Evolutionary conservation across 441 rosid species (phyloP), one percentile per base, ranked within the genome.

Genomic region (Gossypium aridum): DNA sequence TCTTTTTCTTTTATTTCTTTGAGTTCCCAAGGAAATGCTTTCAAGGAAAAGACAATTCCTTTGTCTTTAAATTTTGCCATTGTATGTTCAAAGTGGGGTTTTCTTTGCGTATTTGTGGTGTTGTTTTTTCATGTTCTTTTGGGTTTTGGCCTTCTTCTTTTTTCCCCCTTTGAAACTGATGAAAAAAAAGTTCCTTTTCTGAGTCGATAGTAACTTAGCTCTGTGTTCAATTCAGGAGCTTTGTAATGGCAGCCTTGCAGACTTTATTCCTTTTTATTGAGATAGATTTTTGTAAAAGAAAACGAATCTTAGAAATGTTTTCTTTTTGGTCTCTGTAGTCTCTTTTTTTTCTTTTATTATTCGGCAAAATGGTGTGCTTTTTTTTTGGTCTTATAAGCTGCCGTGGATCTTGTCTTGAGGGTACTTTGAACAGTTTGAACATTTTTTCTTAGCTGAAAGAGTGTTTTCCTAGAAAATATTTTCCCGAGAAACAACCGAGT

Each of bases 281-380:
- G 39, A 3, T 31, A 19, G 20, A 49, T 23, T 55, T n/a, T 13
- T 67, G 14, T 12, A 49, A 16, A 76, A 72, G 70, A 45, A 70
- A 68, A 20, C 69, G 87, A 83, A 87, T 83, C 87, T 77, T 61
- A 45, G 28, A 76, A 78, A 66, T 75, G 16, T 54, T 59, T 70
- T 47, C 69, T 31, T 66, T 71, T 71, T 66, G 60, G 20, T 51
- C 10, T 39, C 62, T 47, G 8, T 25, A 7, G n/a, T 22, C 22
- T 62, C 28, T 28, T 31, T 25, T 26, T 25, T 22, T 13, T 28
- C 56, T 26, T 43, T 14, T 45, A 13, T 62, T 25, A 20, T 5
- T 45, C 66, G 4, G 49, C 22, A 10, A 65, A 65, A 59, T 20
- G 19, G 59, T 55, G 37, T 26, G 12, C 53, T 39, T 51, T 31